Evolutionary conservation across 2,329 filamentous ascomycete species (phyloP).

Genomic region (Epichloe aotearoae): DNA sequence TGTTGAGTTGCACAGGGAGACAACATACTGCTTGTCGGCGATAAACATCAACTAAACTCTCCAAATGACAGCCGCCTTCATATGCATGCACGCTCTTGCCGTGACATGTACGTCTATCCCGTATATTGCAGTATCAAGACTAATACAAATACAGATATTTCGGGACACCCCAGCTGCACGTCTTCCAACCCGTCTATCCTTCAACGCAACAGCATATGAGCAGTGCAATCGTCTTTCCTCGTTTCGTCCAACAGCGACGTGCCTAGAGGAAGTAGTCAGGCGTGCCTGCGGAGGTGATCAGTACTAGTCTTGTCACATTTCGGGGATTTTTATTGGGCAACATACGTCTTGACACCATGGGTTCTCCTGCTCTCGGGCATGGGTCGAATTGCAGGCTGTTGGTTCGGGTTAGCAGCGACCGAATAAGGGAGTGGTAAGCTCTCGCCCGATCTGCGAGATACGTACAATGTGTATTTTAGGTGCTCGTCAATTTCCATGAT

Average conservation of each 20-base stretch:
- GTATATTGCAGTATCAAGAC: constrained; percentile 10
- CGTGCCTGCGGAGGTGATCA: no score
- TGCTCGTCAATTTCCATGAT: constrained; percentile 99
- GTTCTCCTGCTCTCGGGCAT: constrained; percentile 91
- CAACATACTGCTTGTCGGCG: no score
- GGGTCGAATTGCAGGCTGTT: constrained; percentile 95
- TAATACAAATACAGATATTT: constrained; percentile 17
- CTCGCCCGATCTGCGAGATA: constrained; percentile 13
- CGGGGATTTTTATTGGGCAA: constrained; percentile 4
- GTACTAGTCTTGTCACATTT: background rate
- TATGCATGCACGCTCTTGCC: constrained; percentile 6
- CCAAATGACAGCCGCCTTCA: background rate
- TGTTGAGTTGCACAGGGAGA: no score
- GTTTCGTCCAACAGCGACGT: background rate
- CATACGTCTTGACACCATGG: constrained; percentile 90
- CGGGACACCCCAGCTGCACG: constrained; percentile 10
- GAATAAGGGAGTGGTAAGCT: background rate
- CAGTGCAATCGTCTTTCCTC: constrained; percentile 2
- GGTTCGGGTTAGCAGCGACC: constrained; percentile 17
- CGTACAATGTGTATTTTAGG: constrained; percentile 98
- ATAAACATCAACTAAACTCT: no score
- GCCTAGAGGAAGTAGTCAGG: constrained; percentile 85
- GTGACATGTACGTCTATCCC: constrained; percentile 6
- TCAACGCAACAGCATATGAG: constrained; percentile 8
- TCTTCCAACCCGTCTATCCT: constrained; percentile 10